These are phyloP conservation scores for Fagopyrum homotropicum DNA, from an alignment of 148 eudicot genomes.

Conservation along the genomic window DNA sequence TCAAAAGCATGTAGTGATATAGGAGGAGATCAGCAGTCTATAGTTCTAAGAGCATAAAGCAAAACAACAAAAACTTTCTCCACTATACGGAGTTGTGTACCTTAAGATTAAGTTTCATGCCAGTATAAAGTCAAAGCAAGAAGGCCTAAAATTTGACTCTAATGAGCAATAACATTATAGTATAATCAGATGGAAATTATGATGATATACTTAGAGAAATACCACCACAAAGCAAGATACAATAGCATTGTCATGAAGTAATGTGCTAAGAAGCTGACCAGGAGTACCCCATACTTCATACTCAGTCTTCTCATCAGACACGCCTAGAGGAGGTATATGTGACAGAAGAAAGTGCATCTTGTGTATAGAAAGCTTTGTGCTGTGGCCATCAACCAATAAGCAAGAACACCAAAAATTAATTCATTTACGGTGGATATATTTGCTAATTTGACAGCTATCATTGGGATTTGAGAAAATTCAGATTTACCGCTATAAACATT, in stretches of 20 bases:
- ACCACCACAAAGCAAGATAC: background rate
- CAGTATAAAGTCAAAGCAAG: background rate
- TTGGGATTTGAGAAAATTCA: background rate
- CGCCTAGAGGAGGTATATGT: constrained; percentile 52
- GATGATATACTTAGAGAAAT: background rate
- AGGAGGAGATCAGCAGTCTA: background rate
- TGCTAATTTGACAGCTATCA: background rate
- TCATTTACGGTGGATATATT: constrained; percentile 11
- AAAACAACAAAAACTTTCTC: background rate
- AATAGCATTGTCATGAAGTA: background rate
- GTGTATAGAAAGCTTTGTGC: constrained; percentile 42
- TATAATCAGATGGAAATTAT: background rate
- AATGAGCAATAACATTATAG: background rate
- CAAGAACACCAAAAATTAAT: background rate
- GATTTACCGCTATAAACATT: background rate
- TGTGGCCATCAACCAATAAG: constrained; percentile 23
- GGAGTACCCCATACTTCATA: constrained; percentile 58
- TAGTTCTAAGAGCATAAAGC: background rate
- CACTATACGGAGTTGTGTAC: background rate
- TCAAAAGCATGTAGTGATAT: background rate
- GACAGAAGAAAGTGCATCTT: constrained; percentile 56
- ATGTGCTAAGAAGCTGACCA: constrained; percentile 31
- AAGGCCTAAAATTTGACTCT: background rate
- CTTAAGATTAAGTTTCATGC: background rate
- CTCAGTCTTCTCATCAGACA: constrained; percentile 30